These are phyloP conservation scores for Boletales sp. DNA, from an alignment of 768 basidiomycete species.

Conservation along the genomic window DNA sequence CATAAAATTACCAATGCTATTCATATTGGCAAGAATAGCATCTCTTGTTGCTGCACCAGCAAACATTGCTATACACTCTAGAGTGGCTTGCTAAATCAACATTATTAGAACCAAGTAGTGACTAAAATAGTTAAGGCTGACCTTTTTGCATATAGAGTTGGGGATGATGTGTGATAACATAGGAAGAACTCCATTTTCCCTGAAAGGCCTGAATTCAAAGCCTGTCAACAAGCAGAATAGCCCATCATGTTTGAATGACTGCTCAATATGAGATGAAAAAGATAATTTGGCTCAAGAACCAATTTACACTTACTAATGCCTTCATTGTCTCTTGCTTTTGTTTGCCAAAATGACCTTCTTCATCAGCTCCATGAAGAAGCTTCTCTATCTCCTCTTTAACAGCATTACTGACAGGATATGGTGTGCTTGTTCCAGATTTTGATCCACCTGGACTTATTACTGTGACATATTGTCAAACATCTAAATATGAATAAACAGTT, in stretches of 20 bases:
- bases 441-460: background rate
- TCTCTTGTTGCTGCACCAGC: background rate
- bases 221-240: background rate
- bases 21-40: no score
- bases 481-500: background rate
- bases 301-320: background rate
- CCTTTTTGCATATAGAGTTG: background rate
- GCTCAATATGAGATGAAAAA: background rate
- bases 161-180: background rate
- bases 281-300: background rate
- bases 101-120: background rate
- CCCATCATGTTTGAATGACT: slow-evolving; percentile 6
- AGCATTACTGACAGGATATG: background rate
- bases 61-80: slow-evolving; percentile 2
- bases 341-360: background rate
- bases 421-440: background rate
- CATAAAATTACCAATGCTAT: background rate
- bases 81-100: background rate
- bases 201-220: background rate
- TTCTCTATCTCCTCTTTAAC: no score
- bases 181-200: background rate
- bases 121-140: background rate
- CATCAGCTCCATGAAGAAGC: no score
- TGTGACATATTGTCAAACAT: background rate
- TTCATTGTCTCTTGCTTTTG: background rate